Percentiles rank a stretch among this genome's conserved stretches.
phyloP scores from a whole-genome alignment of 495 filamentous ascomycete genomes.

The Aspergillus homomorphus region DNA sequence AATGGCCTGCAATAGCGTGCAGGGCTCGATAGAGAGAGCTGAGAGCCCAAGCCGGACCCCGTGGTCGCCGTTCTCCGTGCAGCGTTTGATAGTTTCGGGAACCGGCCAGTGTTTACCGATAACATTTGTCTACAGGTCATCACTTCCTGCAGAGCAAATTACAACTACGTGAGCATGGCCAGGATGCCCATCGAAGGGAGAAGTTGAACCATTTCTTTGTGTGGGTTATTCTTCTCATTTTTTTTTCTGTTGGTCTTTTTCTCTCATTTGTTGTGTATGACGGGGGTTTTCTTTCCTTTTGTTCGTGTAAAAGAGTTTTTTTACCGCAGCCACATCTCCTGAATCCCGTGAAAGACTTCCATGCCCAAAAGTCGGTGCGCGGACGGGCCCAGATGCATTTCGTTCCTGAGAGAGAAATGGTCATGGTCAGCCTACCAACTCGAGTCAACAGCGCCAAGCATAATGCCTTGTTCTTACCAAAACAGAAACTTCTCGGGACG shows the following conservation, averaged over 20 bases:
- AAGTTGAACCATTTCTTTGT: constrained; percentile 1
- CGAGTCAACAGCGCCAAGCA: constrained; percentile 3
- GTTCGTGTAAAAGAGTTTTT: not conserved
- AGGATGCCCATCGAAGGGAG: constrained; percentile 2
- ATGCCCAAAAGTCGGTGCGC: constrained; percentile 48
- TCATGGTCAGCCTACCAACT: constrained; percentile 14
- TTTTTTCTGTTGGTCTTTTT: not conserved
- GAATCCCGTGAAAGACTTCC: constrained; percentile 45
- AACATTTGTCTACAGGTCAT: constrained; percentile 12
- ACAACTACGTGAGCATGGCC: constrained; percentile 5
- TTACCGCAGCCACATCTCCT: constrained; percentile 33
- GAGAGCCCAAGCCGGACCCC: not conserved
- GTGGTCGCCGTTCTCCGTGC: not conserved
- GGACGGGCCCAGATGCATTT: constrained; percentile 49
- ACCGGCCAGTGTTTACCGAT: constrained; percentile 7
- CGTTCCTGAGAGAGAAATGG: constrained; percentile 38
- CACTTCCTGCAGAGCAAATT: constrained; percentile 7
- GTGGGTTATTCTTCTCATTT: not conserved
- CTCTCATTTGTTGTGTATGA: not conserved
- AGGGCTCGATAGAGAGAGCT: not conserved
- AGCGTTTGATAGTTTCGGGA: constrained; percentile 16
- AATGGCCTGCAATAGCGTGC: not conserved
- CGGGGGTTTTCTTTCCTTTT: not conserved
- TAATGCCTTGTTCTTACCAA: constrained; percentile 37
- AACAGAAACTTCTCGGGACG: constrained; percentile 51